Evolutionary conservation across 208 protist genomes (phyloP), one percentile per base, ranked within the genome.

Genomic region (Leishmania mexicana): DNA sequence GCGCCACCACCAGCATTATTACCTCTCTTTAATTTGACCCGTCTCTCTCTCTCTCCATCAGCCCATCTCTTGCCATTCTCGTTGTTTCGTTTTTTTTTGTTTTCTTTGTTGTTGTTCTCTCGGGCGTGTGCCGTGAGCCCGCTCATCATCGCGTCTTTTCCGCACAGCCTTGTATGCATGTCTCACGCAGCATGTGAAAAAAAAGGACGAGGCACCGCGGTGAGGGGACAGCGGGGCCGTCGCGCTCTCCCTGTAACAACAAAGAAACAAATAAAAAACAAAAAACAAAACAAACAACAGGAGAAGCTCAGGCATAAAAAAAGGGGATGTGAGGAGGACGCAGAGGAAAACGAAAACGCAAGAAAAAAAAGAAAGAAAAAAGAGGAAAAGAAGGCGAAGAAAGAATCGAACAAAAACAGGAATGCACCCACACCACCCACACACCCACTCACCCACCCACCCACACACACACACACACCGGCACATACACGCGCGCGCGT

Each of bases 311-410:
- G 24, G 17, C 8, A 51, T 40, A 53, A 49, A 28, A 28, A 38
- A 38, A 53, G 38, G 47, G 13, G 51, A 45, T 60, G 73, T 1
- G 73, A 4, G n/a, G 51, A 21, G 47, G 71, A 38, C n/a, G 51
- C 45, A 31, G 47, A 75, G 31, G 71, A 58, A 75, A 42, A 75
- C 42, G n/a, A 42, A 75, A 38, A 53, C 15, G 17, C 6, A 74
- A 53, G 10, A 11, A 71, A 77, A 71, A 77, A 57, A n/a, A 74
- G 4, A 47, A 62, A 57, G n/a, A 58, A 35, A 31, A 62, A 42
- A 53, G 17, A 51, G 62, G 10, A 74, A 76, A 70, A 45, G 21
- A 76, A 76, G 35, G 35, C 7, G 58, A 80, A 65, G 35, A 54
- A 24, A 40, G 38, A 38, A 21, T 42, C 31, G 5, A 31, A 19